Evolutionary conservation across 2,329 filamentous ascomycete species (phyloP), one percentile per base, ranked within the genome.

Genomic region (Paecilomyces fulvus): DNA sequence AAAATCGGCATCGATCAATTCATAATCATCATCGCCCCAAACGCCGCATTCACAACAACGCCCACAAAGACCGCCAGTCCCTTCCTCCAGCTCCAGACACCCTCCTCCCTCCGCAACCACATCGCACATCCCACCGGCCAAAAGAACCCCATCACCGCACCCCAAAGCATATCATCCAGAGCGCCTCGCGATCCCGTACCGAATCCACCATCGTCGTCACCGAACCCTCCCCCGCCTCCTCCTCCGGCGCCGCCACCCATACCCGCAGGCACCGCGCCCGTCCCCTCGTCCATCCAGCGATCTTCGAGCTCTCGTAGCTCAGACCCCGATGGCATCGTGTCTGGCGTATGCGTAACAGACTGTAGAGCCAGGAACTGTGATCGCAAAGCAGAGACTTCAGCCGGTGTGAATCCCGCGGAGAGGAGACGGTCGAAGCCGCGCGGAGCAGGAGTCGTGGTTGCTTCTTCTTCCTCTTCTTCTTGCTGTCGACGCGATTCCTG

Each of bases 141-240:
- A 70, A 99, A 88, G 77, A 97, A 99, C 0, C 94, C 94, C 65
- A 94, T 89, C 58, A 95, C 77, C 71, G 94, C 90, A 3, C 92
- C 94, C 74, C 87, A 89, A 57, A 97, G 79, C 77, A 96, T 83
- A 66, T 95, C 87, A 67, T 97, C 92, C 49, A 96, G 76, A 10
- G 88, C 81, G 0, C 83, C 85, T 51, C 64, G 60, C 53, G 67
- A 72, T 2, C 66, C 67, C 30, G 67, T 56, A n/a, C 71, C 70
- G 56, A 73, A 64, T 14, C 79, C 78, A 50, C 79, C 70, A 53
- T 66, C 68, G 57, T 76, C 66, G 60, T 73, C 69, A 2, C 65
- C 70, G 55, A 65, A 66, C 7, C 57, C 73, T 57, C 77, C 66
- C 21, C 68, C 73, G 21, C 70, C 68, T 2, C 71, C 68, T 2